phyloP scores from a whole-genome alignment of 768 basidiomycete genomes.

The Crepidotus variabilis region DNA sequence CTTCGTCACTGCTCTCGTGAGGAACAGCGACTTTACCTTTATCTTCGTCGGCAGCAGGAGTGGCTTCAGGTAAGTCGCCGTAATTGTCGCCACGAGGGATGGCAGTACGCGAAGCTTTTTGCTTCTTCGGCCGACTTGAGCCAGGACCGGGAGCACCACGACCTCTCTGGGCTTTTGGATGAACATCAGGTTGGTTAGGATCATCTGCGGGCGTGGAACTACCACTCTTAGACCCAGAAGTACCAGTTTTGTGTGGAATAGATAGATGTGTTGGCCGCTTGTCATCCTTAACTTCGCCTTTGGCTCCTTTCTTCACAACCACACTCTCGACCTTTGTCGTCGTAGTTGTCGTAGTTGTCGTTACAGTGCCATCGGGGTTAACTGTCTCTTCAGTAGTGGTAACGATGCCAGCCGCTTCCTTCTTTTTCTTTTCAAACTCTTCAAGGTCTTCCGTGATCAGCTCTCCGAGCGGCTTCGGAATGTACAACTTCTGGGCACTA shows the following conservation, averaged over 20 bases:
- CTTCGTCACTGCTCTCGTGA: conserved; percentile 32
- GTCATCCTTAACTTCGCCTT: neutral
- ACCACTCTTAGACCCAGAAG: neutral
- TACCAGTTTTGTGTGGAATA: neutral
- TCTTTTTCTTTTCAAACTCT: conserved; percentile 29
- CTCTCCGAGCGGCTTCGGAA: conserved; percentile 30
- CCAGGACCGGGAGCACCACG: neutral
- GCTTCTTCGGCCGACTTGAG: neutral
- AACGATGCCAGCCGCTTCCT: conserved; percentile 18
- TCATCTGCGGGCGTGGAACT: neutral
- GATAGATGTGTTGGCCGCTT: neutral
- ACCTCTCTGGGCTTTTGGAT: neutral
- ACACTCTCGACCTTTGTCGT: conserved; percentile 24
- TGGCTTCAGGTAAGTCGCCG: neutral
- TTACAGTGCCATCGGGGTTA: conserved; percentile 22
- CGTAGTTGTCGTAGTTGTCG: conserved; percentile 26
- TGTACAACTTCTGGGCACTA: conserved; percentile 24
- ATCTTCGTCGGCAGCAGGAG: neutral
- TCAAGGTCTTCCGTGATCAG: conserved; percentile 33
- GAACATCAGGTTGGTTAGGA: neutral
- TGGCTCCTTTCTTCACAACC: conserved; percentile 16
- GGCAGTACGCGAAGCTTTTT: neutral
- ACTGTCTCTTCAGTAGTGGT: conserved; percentile 18
- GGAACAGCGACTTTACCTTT: conserved; percentile 17
- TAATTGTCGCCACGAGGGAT: neutral